phyloP scores from a whole-genome alignment of 306 rosid genomes.

The Abrus pulchellus region DNA sequence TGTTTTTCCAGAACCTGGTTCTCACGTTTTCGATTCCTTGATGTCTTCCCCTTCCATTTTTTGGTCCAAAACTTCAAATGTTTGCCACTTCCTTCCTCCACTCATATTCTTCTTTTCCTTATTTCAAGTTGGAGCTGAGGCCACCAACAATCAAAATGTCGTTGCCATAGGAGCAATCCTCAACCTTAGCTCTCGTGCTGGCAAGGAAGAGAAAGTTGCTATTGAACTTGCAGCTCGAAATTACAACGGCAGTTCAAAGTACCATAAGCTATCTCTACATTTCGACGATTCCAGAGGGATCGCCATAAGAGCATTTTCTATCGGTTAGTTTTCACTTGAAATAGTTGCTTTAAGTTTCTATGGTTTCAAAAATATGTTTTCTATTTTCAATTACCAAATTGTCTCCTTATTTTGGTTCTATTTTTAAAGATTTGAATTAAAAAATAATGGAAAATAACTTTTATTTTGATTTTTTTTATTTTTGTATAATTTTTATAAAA shows the following conservation, averaged over 20 bases:
- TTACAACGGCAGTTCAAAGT: conserved; percentile 25
- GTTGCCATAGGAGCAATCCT: conserved; percentile 33
- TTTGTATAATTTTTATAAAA: too few relatives aligned
- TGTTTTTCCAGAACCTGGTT: too few relatives aligned
- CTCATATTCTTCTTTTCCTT: background rate
- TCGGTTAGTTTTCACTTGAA: conserved; percentile 13
- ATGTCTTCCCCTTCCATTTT: too few relatives aligned
- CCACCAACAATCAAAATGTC: background rate
- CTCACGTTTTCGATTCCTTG: too few relatives aligned
- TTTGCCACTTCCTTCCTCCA: background rate
- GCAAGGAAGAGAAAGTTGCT: conserved; percentile 46
- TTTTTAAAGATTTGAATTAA: too few relatives aligned
- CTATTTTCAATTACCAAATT: background rate
- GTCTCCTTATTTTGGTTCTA: background rate
- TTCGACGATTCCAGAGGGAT: background rate
- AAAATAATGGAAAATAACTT: too few relatives aligned
- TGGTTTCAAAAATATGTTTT: background rate
- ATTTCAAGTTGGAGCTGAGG: background rate
- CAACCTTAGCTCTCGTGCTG: conserved; percentile 30
- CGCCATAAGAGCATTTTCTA: background rate
- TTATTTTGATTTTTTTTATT: too few relatives aligned
- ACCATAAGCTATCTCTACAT: conserved; percentile 36
- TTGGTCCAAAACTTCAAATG: background rate
- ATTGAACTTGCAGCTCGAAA: conserved; percentile 42
- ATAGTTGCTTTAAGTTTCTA: too few relatives aligned